These are phyloP conservation scores for Cyclanthera cordifolia DNA, from an alignment of 306 rosid genomes.

Conservation along the genomic window DNA sequence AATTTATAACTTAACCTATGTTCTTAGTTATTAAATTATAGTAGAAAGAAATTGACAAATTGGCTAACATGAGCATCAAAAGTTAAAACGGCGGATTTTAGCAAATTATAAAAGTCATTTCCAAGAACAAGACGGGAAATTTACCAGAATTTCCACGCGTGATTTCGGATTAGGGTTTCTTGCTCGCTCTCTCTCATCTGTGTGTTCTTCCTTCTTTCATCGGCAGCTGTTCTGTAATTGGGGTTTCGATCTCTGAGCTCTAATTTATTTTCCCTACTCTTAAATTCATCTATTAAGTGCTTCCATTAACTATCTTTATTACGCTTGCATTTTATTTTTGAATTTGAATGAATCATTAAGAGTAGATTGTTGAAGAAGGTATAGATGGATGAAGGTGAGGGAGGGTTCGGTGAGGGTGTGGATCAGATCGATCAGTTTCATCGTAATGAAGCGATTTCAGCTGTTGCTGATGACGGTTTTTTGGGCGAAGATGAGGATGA, in stretches of 20 bases:
- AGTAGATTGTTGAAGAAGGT: background rate
- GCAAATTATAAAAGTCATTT: background rate
- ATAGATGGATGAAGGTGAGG: constrained; percentile 61
- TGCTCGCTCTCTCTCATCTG: background rate
- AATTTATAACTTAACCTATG: too few relatives aligned
- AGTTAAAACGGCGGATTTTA: background rate
- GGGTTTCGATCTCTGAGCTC: constrained; percentile 6
- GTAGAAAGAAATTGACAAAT: background rate
- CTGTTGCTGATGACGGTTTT: constrained; percentile 83
- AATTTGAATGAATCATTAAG: background rate
- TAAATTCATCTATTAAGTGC: background rate
- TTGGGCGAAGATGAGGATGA: constrained; percentile 85
- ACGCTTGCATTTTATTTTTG: background rate
- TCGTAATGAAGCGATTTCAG: constrained; percentile 95
- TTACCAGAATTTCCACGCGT: background rate
- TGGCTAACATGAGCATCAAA: background rate
- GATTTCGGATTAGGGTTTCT: constrained; percentile 17
- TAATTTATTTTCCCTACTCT: background rate
- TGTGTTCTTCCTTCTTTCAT: background rate
- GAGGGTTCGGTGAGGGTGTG: constrained; percentile 46
- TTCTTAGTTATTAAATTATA: too few relatives aligned
- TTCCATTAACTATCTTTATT: background rate
- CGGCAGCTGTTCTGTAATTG: constrained; percentile 2
- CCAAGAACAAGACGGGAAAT: background rate
- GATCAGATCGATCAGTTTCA: constrained; percentile 88